Conservation (phyloP, 441 rosid genomes). For the Adansonia grandidieri region DNA sequence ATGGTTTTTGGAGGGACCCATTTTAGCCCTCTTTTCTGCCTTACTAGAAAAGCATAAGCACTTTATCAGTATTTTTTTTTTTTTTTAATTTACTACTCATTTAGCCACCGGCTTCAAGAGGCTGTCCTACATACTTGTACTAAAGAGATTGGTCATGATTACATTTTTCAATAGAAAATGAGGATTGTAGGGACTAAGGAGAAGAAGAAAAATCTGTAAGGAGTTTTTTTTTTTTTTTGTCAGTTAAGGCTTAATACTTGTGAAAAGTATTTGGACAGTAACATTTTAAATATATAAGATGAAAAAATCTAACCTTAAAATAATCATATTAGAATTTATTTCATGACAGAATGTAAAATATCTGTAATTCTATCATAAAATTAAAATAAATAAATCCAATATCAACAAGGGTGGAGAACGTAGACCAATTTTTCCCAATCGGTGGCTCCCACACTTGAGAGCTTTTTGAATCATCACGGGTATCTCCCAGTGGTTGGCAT, state of each 20-base stretch:
- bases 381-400: not conserved
- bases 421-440: too few relatives aligned
- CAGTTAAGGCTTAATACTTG: too few relatives aligned
- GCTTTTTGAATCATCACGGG: slow-evolving; percentile 46
- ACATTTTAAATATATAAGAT: too few relatives aligned
- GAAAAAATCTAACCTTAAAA: too few relatives aligned
- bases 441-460: slow-evolving; percentile 34
- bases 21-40: not conserved
- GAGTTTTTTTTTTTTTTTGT: too few relatives aligned
- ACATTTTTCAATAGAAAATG: slow-evolving; percentile 15
- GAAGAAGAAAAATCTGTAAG: too few relatives aligned
- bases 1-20: slow-evolving; percentile 31
- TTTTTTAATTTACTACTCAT: slow-evolving; percentile 30
- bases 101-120: slow-evolving; percentile 30
- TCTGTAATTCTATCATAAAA: not conserved
- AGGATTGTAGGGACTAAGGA: not conserved
- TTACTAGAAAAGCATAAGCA: slow-evolving; percentile 31
- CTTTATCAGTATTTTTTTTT: slow-evolving; percentile 27
- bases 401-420: not conserved
- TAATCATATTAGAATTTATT: too few relatives aligned
- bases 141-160: slow-evolving; percentile 25
- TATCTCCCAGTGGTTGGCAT: slow-evolving; percentile 35
- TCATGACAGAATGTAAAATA: too few relatives aligned
- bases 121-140: slow-evolving; percentile 19
- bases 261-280: too few relatives aligned